Conservation (phyloP, 768 basidiomycete species). For the Heimioporus sp. region DNA sequence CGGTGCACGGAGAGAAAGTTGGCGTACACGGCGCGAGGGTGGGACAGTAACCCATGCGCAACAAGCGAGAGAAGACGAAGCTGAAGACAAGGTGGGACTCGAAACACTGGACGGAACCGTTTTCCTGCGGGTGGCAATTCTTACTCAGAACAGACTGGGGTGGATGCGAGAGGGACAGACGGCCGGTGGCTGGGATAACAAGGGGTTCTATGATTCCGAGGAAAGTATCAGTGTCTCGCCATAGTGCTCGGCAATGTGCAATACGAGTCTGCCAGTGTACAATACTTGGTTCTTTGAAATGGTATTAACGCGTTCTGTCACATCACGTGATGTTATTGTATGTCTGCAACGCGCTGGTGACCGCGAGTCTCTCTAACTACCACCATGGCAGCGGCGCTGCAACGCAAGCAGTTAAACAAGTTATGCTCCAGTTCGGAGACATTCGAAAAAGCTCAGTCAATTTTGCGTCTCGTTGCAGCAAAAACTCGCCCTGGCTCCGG, state of each 20-base stretch:
- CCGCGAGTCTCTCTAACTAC: background rate
- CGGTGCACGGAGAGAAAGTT: constrained; percentile 35
- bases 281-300: too few relatives aligned
- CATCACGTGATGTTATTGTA: constrained; percentile 5
- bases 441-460: constrained; percentile 19
- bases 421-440: constrained; percentile 26
- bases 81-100: constrained; percentile 23
- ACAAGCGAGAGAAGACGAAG: constrained; percentile 19
- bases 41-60: constrained; percentile 18
- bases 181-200: constrained; percentile 19
- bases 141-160: constrained; percentile 44
- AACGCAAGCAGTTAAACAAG: constrained; percentile 15
- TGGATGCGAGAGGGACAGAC: constrained; percentile 41
- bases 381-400: constrained; percentile 15
- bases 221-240: background rate
- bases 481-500: constrained; percentile 30
- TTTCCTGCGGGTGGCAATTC: constrained; percentile 54
- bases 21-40: constrained; percentile 12
- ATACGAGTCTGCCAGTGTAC: too few relatives aligned
- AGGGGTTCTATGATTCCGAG: constrained; percentile 16
- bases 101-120: constrained; percentile 55
- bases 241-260: too few relatives aligned
- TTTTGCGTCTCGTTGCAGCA: constrained; percentile 18
- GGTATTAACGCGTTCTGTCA: background rate
- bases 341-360: background rate